Conservation (phyloP, 2,329 filamentous ascomycete genomes). For the Blastomyces emzantsi region DNA sequence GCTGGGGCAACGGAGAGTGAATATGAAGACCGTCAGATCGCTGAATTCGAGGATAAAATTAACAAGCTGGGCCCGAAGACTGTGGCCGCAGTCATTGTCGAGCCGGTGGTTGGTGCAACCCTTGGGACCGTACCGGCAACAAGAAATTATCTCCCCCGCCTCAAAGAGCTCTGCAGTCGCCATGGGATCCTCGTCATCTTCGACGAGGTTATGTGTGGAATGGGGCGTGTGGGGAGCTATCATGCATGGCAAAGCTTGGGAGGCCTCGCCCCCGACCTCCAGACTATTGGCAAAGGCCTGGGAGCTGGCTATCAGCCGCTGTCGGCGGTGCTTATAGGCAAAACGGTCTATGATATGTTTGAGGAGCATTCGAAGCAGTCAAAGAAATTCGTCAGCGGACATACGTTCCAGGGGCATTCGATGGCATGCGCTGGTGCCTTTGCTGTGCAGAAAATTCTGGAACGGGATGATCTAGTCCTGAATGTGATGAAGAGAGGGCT, state of each 20-base stretch:
- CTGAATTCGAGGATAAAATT: conserved; percentile 3
- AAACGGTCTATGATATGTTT: conserved; percentile 41
- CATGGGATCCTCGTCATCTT: conserved; percentile 45
- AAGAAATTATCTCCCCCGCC: conserved; percentile 47
- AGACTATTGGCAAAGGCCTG: conserved; percentile 50
- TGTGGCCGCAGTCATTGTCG: conserved; percentile 2
- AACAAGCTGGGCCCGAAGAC: background rate
- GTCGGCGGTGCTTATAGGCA: conserved; percentile 43
- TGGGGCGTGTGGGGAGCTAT: conserved; percentile 45
- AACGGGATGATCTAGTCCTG: conserved; percentile 41
- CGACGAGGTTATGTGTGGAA: conserved; percentile 48
- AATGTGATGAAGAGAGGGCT: conserved; percentile 30
- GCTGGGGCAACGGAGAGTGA: background rate
- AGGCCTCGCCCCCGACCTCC: conserved; percentile 46
- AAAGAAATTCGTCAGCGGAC: conserved; percentile 44
- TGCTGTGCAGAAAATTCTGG: conserved; percentile 46
- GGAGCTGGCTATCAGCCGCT: conserved; percentile 47
- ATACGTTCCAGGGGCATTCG: conserved; percentile 50
- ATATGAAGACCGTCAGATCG: conserved; percentile 4
- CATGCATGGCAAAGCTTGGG: conserved; percentile 49
- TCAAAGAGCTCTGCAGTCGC: conserved; percentile 46
- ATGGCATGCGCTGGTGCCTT: conserved; percentile 44
- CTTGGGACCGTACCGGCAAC: conserved; percentile 46
- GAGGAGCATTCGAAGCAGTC: conserved; percentile 27
- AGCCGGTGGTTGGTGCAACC: conserved; percentile 16